Evolutionary conservation across 108 stramenopile species (phyloP).

Genomic region (Nitzschia palea): DNA sequence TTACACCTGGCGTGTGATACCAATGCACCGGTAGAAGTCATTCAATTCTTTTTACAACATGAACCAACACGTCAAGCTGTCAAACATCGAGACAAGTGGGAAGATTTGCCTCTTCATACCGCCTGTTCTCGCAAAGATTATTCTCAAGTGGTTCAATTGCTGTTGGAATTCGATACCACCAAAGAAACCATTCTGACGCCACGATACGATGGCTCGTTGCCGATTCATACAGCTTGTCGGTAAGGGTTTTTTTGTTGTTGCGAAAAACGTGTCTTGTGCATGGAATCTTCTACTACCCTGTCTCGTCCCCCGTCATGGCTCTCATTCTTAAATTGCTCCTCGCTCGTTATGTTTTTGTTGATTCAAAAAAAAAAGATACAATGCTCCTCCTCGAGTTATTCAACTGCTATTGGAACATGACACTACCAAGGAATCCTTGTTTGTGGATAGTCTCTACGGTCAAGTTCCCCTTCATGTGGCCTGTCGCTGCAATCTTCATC

Average conservation of each 20-base stretch:
- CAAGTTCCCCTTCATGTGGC: slow-evolving; percentile 68
- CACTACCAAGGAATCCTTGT: slow-evolving; percentile 24
- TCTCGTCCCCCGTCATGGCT: too few species aligned
- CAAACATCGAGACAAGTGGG: slow-evolving; percentile 56
- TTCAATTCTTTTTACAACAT: slow-evolving; percentile 46
- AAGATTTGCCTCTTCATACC: slow-evolving; percentile 35
- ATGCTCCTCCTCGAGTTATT: slow-evolving; percentile 51
- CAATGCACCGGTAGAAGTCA: slow-evolving; percentile 58
- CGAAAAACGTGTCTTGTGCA: too few species aligned
- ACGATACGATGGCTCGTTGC: slow-evolving; percentile 52
- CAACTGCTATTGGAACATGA: slow-evolving; percentile 46
- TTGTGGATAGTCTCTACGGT: slow-evolving; percentile 41
- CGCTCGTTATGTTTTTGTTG: neutral
- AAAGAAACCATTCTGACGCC: slow-evolving; percentile 43
- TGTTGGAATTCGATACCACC: slow-evolving; percentile 51
- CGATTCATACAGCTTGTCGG: slow-evolving; percentile 59
- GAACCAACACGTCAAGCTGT: slow-evolving; percentile 51
- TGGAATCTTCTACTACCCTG: too few species aligned
- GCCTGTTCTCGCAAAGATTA: slow-evolving; percentile 28
- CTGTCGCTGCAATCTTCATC: slow-evolving; percentile 47
- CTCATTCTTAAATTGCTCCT: too few species aligned
- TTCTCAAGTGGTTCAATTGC: slow-evolving; percentile 42
- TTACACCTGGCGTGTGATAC: slow-evolving; percentile 71
- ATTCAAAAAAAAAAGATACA: too few species aligned
- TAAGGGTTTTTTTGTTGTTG: neutral